Conservation (phyloP, 208 protist genomes). For the Trypanosomatidae sp. region DNA sequence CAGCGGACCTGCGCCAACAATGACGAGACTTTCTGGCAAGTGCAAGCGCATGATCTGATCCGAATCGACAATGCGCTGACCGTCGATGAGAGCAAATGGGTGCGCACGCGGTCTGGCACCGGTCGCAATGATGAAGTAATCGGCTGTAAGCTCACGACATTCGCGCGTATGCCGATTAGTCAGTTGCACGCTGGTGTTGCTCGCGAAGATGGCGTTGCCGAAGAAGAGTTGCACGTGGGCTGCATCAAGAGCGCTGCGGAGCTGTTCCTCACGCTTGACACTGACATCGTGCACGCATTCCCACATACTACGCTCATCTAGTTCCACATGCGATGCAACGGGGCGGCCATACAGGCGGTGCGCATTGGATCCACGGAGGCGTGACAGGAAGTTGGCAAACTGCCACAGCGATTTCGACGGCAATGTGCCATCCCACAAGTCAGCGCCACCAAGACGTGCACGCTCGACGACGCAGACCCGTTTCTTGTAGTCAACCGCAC, state of each 20-base stretch:
- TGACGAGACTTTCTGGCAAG: slow-evolving; percentile 51
- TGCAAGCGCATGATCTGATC: slow-evolving; percentile 56
- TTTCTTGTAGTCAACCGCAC: slow-evolving; percentile 59
- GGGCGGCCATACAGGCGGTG: slow-evolving; percentile 32
- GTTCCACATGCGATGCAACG: slow-evolving; percentile 18
- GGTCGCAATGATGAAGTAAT: slow-evolving; percentile 76
- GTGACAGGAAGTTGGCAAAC: slow-evolving; percentile 30
- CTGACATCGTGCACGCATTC: slow-evolving; percentile 21
- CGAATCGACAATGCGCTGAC: slow-evolving; percentile 42
- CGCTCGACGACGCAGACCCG: slow-evolving; percentile 60
- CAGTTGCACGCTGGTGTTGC: slow-evolving; percentile 30
- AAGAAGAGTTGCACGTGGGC: slow-evolving; percentile 28
- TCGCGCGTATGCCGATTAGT: slow-evolving; percentile 23
- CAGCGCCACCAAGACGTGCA: slow-evolving; percentile 35
- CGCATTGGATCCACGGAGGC: slow-evolving; percentile 19
- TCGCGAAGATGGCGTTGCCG: slow-evolving; percentile 40
- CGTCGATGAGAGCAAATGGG: slow-evolving; percentile 36
- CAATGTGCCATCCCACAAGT: slow-evolving; percentile 71
- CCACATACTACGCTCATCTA: slow-evolving; percentile 44
- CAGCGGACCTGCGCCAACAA: slow-evolving; percentile 55
- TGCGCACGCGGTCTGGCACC: slow-evolving; percentile 39
- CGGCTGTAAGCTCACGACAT: slow-evolving; percentile 21
- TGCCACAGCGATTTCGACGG: slow-evolving; percentile 80
- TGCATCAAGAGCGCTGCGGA: slow-evolving; percentile 19
- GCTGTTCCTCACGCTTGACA: slow-evolving; percentile 33